Base-by-base conservation (phyloP, 2,329 filamentous ascomycete genomes). In the Zelopaecilomyces penicillatus region DNA sequence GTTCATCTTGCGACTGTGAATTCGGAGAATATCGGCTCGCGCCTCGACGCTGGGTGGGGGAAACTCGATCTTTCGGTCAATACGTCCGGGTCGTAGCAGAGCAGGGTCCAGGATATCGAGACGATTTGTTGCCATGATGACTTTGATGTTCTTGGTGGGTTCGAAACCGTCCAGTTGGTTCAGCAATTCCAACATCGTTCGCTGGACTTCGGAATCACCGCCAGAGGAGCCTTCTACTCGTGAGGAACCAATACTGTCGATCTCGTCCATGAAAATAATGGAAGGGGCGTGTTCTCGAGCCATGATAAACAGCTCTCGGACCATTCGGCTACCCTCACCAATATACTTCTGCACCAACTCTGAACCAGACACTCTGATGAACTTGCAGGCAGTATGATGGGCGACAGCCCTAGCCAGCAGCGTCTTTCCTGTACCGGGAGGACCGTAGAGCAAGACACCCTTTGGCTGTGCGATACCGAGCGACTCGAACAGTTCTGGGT, bases 251-350 rank as follows among this genome's bases (percentile, higher is more conserved):
- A 98, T 98, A 56, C 87, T 95, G 74, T 98, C 93, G 67, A 98
- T 97, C 69, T 98, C 93, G 66, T 98, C 93, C 93, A 98, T 98
- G 75, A 98, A 98, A 68, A 98, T 98, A 69, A 98, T 98, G 54
- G 87, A 95, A 26, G 93, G 93, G 1, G 93, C 93, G 59, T 98
- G 93, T 65, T 98, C 93, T 68, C 93, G 80, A 29, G 93, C 93
- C 93, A 98, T 98, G 64, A 98, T 87, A 76, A 98, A 98, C 42
- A 98, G 78, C 70, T 98, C 93, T 61, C 93, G 87, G 52, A 98
- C 93, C 93, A 98, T 98, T 57, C 93, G 83, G 57, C 86, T 93
- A 61, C 93, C 93, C 66, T 98, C 93, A 62, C 93, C 93, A 59
- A 98, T 98, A 70, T 98, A 98, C 72, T 98, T 98, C 64, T 98